Percentiles rank a stretch among this genome's conserved stretches.
Conservation (phyloP, 441 rosid genomes). For the Bocquillonia castaneifolia region DNA sequence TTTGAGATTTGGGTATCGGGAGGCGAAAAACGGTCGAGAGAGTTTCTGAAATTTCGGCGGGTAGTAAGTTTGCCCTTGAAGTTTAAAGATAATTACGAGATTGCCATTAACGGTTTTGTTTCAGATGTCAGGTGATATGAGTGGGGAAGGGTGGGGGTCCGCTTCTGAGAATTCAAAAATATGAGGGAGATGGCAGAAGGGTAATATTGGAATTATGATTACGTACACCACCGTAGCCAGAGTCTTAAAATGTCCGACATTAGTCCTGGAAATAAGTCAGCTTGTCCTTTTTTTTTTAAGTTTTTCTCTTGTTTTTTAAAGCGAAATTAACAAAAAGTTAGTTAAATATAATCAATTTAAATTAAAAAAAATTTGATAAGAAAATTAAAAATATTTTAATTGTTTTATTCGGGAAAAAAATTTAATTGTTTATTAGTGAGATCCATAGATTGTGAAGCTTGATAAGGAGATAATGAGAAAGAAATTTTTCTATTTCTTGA, state of each 20-base stretch:
- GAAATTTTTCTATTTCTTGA: too few species aligned
- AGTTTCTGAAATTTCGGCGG: conserved; percentile 69
- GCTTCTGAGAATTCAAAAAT: conserved; percentile 20
- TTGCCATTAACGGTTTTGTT: conserved; percentile 60
- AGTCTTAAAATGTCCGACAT: neutral
- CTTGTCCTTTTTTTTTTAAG: neutral
- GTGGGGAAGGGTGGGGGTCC: conserved; percentile 18
- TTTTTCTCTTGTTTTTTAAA: too few species aligned
- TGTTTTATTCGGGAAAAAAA: too few species aligned
- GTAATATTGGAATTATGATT: conserved; percentile 8
- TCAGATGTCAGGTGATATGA: conserved; percentile 30
- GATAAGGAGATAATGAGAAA: too few species aligned
- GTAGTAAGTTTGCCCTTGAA: conserved; percentile 20
- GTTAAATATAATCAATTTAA: too few species aligned
- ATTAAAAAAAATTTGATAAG: too few species aligned
- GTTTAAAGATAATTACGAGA: conserved; percentile 19
- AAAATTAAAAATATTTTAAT: too few species aligned
- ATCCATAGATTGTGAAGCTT: too few species aligned
- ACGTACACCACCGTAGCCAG: neutral
- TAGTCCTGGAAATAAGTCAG: conserved; percentile 1
- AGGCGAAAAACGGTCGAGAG: conserved; percentile 38
- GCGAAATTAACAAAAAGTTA: too few species aligned
- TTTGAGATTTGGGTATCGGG: conserved; percentile 35
- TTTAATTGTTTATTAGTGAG: too few species aligned
- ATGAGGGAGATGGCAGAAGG: conserved; percentile 13